Evolutionary conservation across 2,329 filamentous ascomycete genomes (phyloP).

Genomic region (Arthrinium puccinioides): DNA sequence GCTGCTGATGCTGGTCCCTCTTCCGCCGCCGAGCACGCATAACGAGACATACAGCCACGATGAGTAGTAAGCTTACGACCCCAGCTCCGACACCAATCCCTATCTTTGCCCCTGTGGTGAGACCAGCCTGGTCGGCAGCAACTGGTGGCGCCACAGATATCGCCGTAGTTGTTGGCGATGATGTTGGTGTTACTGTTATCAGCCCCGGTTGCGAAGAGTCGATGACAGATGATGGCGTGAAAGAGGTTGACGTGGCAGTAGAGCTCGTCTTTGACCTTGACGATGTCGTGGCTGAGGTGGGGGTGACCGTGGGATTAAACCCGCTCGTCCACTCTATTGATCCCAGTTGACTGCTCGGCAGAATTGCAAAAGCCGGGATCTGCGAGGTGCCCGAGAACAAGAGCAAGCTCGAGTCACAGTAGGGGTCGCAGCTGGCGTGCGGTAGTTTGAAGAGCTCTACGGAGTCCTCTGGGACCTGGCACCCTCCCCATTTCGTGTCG

Average conservation of each 20-base stretch:
- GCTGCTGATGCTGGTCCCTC: neutral
- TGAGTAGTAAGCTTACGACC: constrained; percentile 1
- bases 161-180: neutral
- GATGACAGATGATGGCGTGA: neutral
- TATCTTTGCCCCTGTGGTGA: constrained; percentile 5
- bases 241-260: neutral
- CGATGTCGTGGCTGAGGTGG: neutral
- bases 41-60: neutral
- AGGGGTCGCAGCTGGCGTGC: constrained; percentile 5
- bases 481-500: constrained; percentile 4
- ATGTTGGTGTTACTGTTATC: neutral
- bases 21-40: constrained; percentile 2
- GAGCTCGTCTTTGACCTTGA: neutral
- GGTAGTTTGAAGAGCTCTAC: constrained; percentile 4
- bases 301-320: constrained; percentile 5
- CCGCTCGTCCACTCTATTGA: constrained; percentile 5
- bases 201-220: neutral
- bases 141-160: neutral
- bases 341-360: constrained; percentile 2
- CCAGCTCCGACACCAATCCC: constrained; percentile 6
- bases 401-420: neutral
- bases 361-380: constrained; percentile 3
- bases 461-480: constrained; percentile 2
- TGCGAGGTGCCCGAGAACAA: neutral
- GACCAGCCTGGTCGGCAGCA: neutral